Percentiles rank a stretch among this genome's conserved stretches.
These are phyloP conservation scores for Rhodamnia argentea DNA, from an alignment of 345 rosid genomes.

Conservation along the genomic window DNA sequence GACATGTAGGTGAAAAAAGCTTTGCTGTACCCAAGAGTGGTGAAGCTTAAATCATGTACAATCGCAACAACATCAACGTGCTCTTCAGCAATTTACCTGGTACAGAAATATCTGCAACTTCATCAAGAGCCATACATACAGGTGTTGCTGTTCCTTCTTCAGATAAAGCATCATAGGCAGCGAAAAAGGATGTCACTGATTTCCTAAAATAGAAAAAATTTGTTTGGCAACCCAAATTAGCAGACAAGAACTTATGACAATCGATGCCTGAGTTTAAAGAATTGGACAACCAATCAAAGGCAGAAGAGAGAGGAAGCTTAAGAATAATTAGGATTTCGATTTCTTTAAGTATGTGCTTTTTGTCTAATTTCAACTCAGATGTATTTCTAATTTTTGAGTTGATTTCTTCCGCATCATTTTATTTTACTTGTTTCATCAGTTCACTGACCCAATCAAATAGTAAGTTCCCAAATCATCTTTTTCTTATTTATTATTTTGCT, in stretches of 20 bases:
- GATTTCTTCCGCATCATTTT: not conserved
- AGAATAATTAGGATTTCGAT: not conserved
- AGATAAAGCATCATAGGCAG: slow-evolving; percentile 75
- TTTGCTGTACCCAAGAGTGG: not conserved
- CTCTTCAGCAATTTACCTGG: slow-evolving; percentile 42
- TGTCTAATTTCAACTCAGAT: not conserved
- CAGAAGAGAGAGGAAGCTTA: not conserved
- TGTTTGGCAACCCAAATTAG: not conserved
- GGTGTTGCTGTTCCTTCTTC: slow-evolving; percentile 94
- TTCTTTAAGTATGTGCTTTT: not conserved
- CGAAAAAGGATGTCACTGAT: slow-evolving; percentile 74
- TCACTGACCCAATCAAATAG: not conserved
- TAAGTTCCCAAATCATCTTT: not conserved
- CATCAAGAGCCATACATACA: slow-evolving; percentile 88
- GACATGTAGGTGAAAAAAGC: not conserved
- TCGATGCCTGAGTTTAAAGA: not conserved
- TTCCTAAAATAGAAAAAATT: slow-evolving; percentile 40
- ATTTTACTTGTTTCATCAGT: not conserved
- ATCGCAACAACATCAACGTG: not conserved
- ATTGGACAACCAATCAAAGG: not conserved
- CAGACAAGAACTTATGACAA: not conserved
- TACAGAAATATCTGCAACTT: slow-evolving; percentile 86
- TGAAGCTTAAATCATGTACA: not conserved
- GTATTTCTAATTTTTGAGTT: not conserved
- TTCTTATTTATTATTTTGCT: not conserved